Evolutionary conservation across 352 stramenopile genomes (phyloP), one percentile per base, ranked within the genome.

Genomic region (Phytopythium montanum): DNA sequence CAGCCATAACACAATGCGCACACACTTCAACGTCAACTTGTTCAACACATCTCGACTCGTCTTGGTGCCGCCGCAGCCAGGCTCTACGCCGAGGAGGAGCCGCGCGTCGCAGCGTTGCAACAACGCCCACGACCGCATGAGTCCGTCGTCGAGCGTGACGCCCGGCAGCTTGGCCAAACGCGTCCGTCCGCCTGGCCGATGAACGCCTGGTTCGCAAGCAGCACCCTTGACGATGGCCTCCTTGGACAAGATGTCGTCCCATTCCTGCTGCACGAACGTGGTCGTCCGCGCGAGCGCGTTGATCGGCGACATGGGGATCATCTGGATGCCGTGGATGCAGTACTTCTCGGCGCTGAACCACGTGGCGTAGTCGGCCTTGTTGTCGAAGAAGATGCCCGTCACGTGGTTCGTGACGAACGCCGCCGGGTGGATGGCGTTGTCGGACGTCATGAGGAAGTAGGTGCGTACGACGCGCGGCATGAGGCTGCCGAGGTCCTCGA

Each of bases 281-380:
- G 70, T 50, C 9, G 81, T 87, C 28, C 84, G 84, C 45, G 83
- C 74, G 31, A 88, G 64, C 56, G 87, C 75, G 45, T 81, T 90
- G 62, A 90, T 80, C 1, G 81, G 81, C 21, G 77, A 88, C 44
- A 90, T 73, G 0, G 76, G 81, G 18, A 92, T 79, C 82, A 92
- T 92, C 59, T 92, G 82, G 38, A 92, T 90, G 31, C 82, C 82
- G 54, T 92, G 82, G 61, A 92, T 92, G 19, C 70, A 80, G 39
- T 89, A 81, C 45, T 76, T 78, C 42, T 88, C 70, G 8, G 81
- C 53, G 28, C 83, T 73, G 62, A 89, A 92, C 77, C 77, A 92
- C 39, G 79, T 88, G 36, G 79, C 76, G 65, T 92, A 92, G 68
- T 75, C 77, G 1, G 69, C 73, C 62, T 87, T 86, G 70, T 89